These are phyloP conservation scores for Fusarium temperatum DNA, from an alignment of 2,329 filamentous ascomycete genomes.

Conservation along the genomic window DNA sequence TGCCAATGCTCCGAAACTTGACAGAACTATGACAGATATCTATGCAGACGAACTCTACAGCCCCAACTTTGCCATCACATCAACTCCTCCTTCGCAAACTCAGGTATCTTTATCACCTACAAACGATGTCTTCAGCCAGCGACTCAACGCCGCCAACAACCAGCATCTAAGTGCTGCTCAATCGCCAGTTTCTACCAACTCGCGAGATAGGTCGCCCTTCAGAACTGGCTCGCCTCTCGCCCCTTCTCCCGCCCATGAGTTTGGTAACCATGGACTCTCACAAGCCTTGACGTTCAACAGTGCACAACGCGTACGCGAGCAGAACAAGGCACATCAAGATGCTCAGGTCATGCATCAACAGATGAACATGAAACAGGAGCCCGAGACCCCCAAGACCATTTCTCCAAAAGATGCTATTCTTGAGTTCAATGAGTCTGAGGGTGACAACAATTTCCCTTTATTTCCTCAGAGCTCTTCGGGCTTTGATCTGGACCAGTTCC, in stretches of 20 bases:
- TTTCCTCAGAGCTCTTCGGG: slow-evolving; percentile 70
- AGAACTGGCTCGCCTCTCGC: slow-evolving; percentile 73
- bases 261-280: slow-evolving; percentile 32
- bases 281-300: slow-evolving; percentile 55
- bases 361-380: slow-evolving; percentile 51
- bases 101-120: slow-evolving; percentile 57
- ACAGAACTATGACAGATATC: slow-evolving; percentile 85
- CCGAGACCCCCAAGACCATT: slow-evolving; percentile 79
- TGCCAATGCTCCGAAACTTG: slow-evolving; percentile 75
- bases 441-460: slow-evolving; percentile 74
- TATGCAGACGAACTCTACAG: slow-evolving; percentile 88
- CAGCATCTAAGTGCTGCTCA: slow-evolving; percentile 71
- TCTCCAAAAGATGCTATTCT: slow-evolving; percentile 92
- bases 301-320: slow-evolving; percentile 68
- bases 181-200: slow-evolving; percentile 57
- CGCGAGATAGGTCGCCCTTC: slow-evolving; percentile 83
- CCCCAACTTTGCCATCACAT: slow-evolving; percentile 69
- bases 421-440: slow-evolving; percentile 81
- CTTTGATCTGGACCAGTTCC: slow-evolving; percentile 54
- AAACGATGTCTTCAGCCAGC: slow-evolving; percentile 75
- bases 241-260: slow-evolving; percentile 56
- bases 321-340: slow-evolving; percentile 68
- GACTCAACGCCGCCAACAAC: slow-evolving; percentile 81
- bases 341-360: slow-evolving; percentile 57
- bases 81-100: slow-evolving; percentile 60